phyloP scores from a whole-genome alignment of 768 basidiomycete species.

The Hericium coralloides region DNA sequence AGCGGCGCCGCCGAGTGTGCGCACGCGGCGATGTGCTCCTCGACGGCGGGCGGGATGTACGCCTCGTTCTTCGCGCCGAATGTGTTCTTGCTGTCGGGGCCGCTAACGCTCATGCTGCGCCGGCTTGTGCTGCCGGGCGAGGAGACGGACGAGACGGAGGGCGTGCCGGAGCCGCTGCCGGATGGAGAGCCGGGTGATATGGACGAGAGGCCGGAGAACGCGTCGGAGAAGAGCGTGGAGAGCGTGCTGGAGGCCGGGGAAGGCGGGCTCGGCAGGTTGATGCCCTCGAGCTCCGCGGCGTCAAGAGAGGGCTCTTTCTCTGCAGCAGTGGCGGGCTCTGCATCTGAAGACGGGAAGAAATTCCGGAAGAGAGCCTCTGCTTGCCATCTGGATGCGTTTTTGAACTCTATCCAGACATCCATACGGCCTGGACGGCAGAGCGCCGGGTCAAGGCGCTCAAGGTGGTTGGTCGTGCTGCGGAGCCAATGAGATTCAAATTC shows the following conservation, averaged over 20 bases:
- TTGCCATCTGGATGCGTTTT: constrained; percentile 77
- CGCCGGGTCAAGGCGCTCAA: constrained; percentile 86
- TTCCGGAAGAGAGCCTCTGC: constrained; percentile 83
- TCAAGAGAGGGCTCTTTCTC: constrained; percentile 13
- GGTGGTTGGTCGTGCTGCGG: constrained; percentile 75
- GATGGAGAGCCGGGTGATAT: constrained; percentile 22
- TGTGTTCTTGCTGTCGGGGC: constrained; percentile 6
- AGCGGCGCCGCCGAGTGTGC: constrained; percentile 61
- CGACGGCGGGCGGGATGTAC: constrained; percentile 53
- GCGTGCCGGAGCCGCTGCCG: constrained; percentile 15
- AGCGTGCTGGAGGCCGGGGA: constrained; percentile 37
- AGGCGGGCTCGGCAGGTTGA: constrained; percentile 33
- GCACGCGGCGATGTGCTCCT: constrained; percentile 46
- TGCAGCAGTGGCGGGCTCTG: constrained; percentile 21
- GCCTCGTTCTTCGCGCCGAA: constrained; percentile 25
- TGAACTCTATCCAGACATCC: constrained; percentile 92
- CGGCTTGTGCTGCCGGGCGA: constrained; percentile 12
- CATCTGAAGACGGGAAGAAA: constrained; percentile 77
- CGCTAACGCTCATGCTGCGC: constrained; percentile 2
- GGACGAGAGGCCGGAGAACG: constrained; percentile 31
- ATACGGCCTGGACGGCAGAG: constrained; percentile 87
- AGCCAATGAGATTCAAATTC: neutral
- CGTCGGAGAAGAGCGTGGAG: constrained; percentile 35
- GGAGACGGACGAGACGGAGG: constrained; percentile 18
- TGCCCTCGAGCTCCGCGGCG: constrained; percentile 37